Base-by-base conservation (phyloP, 2,329 filamentous ascomycete genomes). In the Alternaria postmessia region DNA sequence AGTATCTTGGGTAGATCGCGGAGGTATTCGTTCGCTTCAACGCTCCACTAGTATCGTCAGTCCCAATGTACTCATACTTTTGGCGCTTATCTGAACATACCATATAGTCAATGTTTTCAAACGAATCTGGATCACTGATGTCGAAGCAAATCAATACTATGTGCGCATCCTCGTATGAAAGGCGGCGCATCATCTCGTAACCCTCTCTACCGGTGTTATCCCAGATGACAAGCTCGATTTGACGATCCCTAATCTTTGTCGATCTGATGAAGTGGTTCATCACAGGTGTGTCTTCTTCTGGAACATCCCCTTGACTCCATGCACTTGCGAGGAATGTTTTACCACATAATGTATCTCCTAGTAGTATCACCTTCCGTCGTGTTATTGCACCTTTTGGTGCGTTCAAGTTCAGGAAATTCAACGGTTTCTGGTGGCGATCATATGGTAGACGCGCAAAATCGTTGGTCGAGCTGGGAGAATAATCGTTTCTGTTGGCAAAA, bases 121-220 rank as follows among this genome's bases (percentile, higher is more conserved):
- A 59, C 3, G 65, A 62, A 5, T 61, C 51, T 3, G 34, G 48
- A 6, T 60, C 48, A 11, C 36, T 48, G 8, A 68, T 64, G 30
- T 64, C 63, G 43, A 70, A 68, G 49, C 65, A 68, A 3, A 70
- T 55, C 16, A 70, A 34, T 4, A 65, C 49, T 11, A 63, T 51
- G 18, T 64, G 62, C 1, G 57, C 52, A 16, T 49, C 48, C 3
- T 54, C 20, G 30, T 65, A 58, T 5, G 36, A 47, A 28, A 41
- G 36, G 7, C 54, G 54, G 16, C 61, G 58, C 22, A 61, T n/a
- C 18, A 34, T 44, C 11, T 55, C 44, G 12, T 54, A 44, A 22
- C 9, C 38, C 2, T 54, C 54, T 34, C 32, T 22, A 9, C 57
- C 63, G 11, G 30, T 30, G 12, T 36, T 57, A 28, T 66, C 63